These are phyloP conservation scores for Tricharina praecox DNA, from an alignment of 495 filamentous ascomycete genomes.

Conservation along the genomic window DNA sequence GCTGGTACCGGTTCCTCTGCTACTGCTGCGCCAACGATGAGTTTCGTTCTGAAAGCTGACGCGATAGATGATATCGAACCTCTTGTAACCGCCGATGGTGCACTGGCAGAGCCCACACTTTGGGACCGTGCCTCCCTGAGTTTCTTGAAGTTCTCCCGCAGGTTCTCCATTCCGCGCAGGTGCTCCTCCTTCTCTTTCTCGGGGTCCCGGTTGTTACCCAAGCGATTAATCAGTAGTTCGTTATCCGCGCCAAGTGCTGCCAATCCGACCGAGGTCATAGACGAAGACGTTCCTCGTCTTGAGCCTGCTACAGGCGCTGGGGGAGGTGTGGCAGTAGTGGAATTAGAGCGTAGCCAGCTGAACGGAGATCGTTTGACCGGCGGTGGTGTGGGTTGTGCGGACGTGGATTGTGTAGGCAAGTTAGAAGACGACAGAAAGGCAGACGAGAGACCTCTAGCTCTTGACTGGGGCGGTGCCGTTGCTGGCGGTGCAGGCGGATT, in stretches of 20 bases:
- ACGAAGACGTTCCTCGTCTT: slow-evolving; percentile 24
- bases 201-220: slow-evolving; percentile 19
- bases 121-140: slow-evolving; percentile 22
- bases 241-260: slow-evolving; percentile 13
- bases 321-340: slow-evolving; percentile 10
- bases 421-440: slow-evolving; percentile 7
- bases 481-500: slow-evolving; percentile 15
- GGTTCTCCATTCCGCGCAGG: slow-evolving; percentile 20
- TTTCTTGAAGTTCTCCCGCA: slow-evolving; percentile 25
- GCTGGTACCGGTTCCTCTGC: slow-evolving; percentile 5
- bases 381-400: slow-evolving; percentile 7
- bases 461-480: slow-evolving; percentile 6
- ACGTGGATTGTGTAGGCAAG: slow-evolving; percentile 10
- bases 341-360: slow-evolving; percentile 24
- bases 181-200: slow-evolving; percentile 25
- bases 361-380: slow-evolving; percentile 24
- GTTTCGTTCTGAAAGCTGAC: neutral
- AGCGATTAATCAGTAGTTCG: slow-evolving; percentile 19
- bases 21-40: neutral
- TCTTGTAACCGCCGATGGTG: neutral
- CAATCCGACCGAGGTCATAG: slow-evolving; percentile 16
- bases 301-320: slow-evolving; percentile 8
- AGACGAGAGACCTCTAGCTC: slow-evolving; percentile 13
- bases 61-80: neutral
- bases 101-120: slow-evolving; percentile 10